Percentiles rank a stretch among this genome's conserved stretches.
phyloP scores from a whole-genome alignment of 2,329 filamentous ascomycete species.

The Zalaria sp. region DNA sequence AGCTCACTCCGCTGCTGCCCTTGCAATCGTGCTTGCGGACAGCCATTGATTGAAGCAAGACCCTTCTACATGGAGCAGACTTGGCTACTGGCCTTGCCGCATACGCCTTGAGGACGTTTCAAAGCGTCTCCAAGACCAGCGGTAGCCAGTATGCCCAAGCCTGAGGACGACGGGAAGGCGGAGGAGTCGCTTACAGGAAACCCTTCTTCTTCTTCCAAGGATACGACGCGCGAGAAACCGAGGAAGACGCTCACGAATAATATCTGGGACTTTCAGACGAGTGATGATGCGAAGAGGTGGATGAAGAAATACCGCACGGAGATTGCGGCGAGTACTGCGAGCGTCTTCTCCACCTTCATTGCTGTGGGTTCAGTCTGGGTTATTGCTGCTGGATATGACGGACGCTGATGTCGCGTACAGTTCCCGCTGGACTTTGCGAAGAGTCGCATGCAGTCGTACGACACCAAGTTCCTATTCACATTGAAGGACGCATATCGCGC shows the following conservation, averaged over 20 bases:
- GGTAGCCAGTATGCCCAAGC: background rate
- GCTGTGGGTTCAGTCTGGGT: slow-evolving; percentile 34
- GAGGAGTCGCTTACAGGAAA: background rate
- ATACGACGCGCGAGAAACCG: too few relatives aligned
- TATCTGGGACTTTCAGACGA: slow-evolving; percentile 5
- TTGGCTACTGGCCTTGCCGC: background rate
- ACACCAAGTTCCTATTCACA: slow-evolving; percentile 44
- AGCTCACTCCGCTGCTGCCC: too few relatives aligned
- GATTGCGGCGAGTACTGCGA: slow-evolving; percentile 63
- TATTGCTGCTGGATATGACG: background rate
- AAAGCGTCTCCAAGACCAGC: background rate
- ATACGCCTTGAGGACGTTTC: background rate
- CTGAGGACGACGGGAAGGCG: background rate
- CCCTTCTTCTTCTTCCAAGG: too few relatives aligned
- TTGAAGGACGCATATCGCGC: slow-evolving; percentile 56
- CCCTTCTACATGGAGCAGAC: background rate
- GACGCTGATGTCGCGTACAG: slow-evolving; percentile 14
- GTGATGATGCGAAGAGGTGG: slow-evolving; percentile 37
- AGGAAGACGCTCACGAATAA: background rate
- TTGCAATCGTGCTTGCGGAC: too few relatives aligned
- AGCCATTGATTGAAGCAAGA: too few relatives aligned
- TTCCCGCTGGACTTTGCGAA: slow-evolving; percentile 84
- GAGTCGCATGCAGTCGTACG: slow-evolving; percentile 79
- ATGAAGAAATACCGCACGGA: slow-evolving; percentile 69
- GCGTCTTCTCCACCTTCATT: slow-evolving; percentile 61